A percentile compares a stretch with the other conserved stretches of the same genome.
Conservation (phyloP, 75 land plant genomes). For the Isoetes taiwanensis region DNA sequence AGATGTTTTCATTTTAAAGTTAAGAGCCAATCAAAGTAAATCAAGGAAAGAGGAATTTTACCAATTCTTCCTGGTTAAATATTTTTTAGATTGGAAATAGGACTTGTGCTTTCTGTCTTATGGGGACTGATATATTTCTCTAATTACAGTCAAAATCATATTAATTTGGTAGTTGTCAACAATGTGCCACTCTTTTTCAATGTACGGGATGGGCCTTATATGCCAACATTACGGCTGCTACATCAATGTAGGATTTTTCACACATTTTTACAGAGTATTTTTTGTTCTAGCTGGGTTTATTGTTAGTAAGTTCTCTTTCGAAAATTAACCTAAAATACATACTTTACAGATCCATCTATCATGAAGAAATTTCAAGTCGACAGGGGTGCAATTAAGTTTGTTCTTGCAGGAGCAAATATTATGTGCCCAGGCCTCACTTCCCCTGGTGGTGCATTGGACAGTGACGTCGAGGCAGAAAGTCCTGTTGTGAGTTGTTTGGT, state of each 20-base stretch:
- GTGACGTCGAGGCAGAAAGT: slow-evolving; percentile 57
- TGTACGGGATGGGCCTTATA: slow-evolving; percentile 95
- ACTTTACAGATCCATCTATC: slow-evolving; percentile 70
- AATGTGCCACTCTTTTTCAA: slow-evolving; percentile 96
- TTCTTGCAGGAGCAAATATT: slow-evolving; percentile 92
- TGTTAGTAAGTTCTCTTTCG: neutral
- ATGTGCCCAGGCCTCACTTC: slow-evolving; percentile 99
- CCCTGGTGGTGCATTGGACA: slow-evolving; percentile 86
- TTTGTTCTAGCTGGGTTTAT: neutral
- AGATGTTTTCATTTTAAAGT: too few relatives aligned
- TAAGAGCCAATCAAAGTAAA: too few relatives aligned
- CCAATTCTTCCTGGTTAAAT: neutral
- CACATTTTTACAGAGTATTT: neutral
- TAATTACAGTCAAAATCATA: slow-evolving; percentile 72
- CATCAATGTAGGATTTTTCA: slow-evolving; percentile 62
- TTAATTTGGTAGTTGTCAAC: slow-evolving; percentile 87
- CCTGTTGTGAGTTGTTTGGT: slow-evolving; percentile 68
- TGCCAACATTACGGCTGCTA: slow-evolving; percentile 90
- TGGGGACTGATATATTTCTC: neutral
- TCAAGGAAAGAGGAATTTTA: too few relatives aligned
- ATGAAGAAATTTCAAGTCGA: slow-evolving; percentile 92
- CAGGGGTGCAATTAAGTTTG: slow-evolving; percentile 95
- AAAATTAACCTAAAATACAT: neutral
- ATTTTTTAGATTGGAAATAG: too few relatives aligned
- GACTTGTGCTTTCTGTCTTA: neutral